Evolutionary conservation across 2,329 filamentous ascomycete species (phyloP).

Genomic region (Neonectria coccinea): DNA sequence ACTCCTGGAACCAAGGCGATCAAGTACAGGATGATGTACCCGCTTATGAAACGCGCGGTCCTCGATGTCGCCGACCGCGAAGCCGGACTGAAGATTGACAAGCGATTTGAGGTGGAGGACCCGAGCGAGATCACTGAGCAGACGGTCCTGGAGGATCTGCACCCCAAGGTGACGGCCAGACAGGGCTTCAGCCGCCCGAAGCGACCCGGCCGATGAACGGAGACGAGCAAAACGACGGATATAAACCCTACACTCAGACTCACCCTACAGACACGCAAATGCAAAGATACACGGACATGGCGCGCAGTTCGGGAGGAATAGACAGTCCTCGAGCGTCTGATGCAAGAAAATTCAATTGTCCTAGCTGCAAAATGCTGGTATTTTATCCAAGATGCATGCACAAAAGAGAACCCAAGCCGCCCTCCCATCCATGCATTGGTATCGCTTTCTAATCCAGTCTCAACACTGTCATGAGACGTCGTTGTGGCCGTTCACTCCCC

Average conservation of each 20-base stretch:
- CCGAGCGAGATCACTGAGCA: slow-evolving; percentile 78
- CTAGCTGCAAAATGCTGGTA: slow-evolving; percentile 47
- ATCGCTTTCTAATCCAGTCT: slow-evolving; percentile 40
- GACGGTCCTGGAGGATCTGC: slow-evolving; percentile 73
- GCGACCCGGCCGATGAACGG: slow-evolving; percentile 73
- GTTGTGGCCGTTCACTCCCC: slow-evolving; percentile 12
- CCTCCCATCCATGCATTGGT: slow-evolving; percentile 42
- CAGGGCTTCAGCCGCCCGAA: slow-evolving; percentile 82
- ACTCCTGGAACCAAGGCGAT: slow-evolving; percentile 74
- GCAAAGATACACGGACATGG: slow-evolving; percentile 7
- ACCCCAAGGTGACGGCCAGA: slow-evolving; percentile 73
- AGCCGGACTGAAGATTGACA: slow-evolving; percentile 74
- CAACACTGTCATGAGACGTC: slow-evolving; percentile 16
- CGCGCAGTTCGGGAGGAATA: slow-evolving; percentile 26
- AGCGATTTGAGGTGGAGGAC: slow-evolving; percentile 76
- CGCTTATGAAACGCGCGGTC: slow-evolving; percentile 75
- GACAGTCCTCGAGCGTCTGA: slow-evolving; percentile 25
- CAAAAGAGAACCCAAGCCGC: slow-evolving; percentile 42
- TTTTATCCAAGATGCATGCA: slow-evolving; percentile 45
- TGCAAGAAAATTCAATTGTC: slow-evolving; percentile 43
- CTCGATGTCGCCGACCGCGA: slow-evolving; percentile 74
- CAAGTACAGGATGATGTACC: slow-evolving; percentile 88
- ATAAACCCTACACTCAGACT: slow-evolving; percentile 5
- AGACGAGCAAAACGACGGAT: slow-evolving; percentile 8
- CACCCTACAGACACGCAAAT: slow-evolving; percentile 1